These are phyloP conservation scores for Podospora pseudopauciseta DNA, from an alignment of 495 filamentous ascomycete genomes.

Conservation along the genomic window DNA sequence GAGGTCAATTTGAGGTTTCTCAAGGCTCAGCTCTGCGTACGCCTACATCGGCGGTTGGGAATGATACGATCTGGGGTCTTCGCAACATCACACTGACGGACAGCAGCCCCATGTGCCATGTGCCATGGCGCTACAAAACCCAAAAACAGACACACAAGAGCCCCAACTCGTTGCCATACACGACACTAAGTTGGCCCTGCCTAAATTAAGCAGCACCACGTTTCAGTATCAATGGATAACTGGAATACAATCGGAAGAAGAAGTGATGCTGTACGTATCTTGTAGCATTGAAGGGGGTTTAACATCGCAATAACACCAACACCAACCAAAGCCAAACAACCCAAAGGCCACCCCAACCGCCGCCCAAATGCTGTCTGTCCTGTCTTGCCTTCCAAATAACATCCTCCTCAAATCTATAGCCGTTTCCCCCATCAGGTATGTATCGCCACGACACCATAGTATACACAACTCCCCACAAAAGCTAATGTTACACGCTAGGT, in stretches of 20 bases:
- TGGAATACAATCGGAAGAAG: not conserved
- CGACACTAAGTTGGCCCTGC: not conserved
- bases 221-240: not conserved
- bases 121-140: not conserved
- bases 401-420: not conserved
- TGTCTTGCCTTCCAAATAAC: not conserved
- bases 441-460: not conserved
- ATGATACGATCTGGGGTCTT: not conserved
- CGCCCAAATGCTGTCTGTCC: slow-evolving; percentile 1
- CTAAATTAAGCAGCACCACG: not conserved
- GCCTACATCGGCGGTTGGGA: too few species aligned
- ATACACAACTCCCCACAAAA: not conserved
- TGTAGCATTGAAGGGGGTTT: not conserved
- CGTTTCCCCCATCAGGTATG: not conserved
- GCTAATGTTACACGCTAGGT: not conserved
- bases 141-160: not conserved
- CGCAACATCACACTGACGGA: not conserved
- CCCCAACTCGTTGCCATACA: not conserved
- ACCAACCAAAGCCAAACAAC: slow-evolving; percentile 3
- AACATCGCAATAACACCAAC: not conserved
- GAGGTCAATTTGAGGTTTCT: not conserved
- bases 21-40: not conserved
- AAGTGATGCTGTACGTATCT: not conserved
- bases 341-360: not conserved
- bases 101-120: not conserved